These are phyloP conservation scores for Dipteronia sinensis DNA, from an alignment of 345 rosid genomes.

Conservation along the genomic window DNA sequence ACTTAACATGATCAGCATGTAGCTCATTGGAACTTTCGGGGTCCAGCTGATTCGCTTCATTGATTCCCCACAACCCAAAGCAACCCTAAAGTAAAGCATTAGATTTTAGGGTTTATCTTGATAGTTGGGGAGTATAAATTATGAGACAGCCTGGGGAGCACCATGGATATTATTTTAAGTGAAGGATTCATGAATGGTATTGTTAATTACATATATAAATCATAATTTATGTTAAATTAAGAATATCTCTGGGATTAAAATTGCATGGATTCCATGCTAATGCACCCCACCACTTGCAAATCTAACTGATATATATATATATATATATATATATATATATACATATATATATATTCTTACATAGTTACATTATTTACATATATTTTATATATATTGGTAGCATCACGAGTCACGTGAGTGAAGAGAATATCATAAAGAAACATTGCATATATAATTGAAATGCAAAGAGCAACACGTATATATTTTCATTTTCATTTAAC, in stretches of 20 bases:
- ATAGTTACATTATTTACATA: not conserved
- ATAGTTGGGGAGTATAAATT: not conserved
- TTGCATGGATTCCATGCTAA: constrained; percentile 4
- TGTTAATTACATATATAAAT: not conserved
- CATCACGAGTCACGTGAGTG: not conserved
- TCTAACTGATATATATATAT: not conserved
- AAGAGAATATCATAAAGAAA: too few relatives aligned
- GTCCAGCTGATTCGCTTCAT: not conserved
- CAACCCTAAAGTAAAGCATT: not conserved
- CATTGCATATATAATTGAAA: too few relatives aligned
- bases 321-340: too few relatives aligned
- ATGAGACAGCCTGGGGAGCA: constrained; percentile 18
- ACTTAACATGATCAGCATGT: not conserved
- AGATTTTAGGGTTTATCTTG: not conserved
- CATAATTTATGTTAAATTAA: not conserved
- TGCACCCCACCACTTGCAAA: constrained; percentile 2
- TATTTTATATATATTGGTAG: not conserved
- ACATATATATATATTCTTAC: too few relatives aligned
- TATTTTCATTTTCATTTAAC: not conserved
- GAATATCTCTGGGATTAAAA: not conserved
- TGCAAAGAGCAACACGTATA: not conserved
- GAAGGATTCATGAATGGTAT: not conserved
- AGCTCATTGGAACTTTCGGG: constrained; percentile 7
- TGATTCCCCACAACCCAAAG: not conserved
- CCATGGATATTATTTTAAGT: not conserved